Base-by-base conservation (phyloP, 495 filamentous ascomycete genomes). In the Penicillium canescens region DNA sequence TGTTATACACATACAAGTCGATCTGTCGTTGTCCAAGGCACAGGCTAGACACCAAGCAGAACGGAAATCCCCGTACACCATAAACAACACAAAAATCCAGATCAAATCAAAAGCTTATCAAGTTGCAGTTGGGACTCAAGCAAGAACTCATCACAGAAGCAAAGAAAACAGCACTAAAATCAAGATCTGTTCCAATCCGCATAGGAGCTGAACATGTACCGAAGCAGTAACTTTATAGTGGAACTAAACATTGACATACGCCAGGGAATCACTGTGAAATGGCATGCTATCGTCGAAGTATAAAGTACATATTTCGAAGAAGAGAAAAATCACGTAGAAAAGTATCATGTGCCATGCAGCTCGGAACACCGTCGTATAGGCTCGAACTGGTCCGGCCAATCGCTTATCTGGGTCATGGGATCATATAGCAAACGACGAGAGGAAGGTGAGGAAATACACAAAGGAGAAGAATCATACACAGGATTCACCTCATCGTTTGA, bases 281-380 rank as follows among this genome's bases (percentile, higher is more conserved):
- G 50, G 55, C 57, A 59, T 58, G 57, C 61, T 65, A 61, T 58
- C 57, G 58, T 47, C 46, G 41, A 55, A 50, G 43, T 59, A 52
- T 63, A 60, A 67, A 66, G 57, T 57, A 60, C 61, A 63, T 60
- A 68, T 59, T 60, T 52, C 54, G 59, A 55, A 67, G 56, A 59
- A 50, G 52, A 48, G 49, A 57, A 52, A 57, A 62, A 54, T 60
- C 53, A 62, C 65, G 56, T 66, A 69, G 50, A 66, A 69, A 35
- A 65, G 61, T 62, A 69, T 68, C 61, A 72, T 66, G 67, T 68
- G 65, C 64, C 66, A 76, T 61, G 52, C 52, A 70, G 54, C 51
- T 57, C 58, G 60, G 57, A 61, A 71, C 65, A 73, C 69, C 70
- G 57, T 69, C 74, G 69, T 60, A 74, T 71, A 78, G 73, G 72